Conservation (phyloP, 257 asterid species). For the Forsythia suspensa region DNA sequence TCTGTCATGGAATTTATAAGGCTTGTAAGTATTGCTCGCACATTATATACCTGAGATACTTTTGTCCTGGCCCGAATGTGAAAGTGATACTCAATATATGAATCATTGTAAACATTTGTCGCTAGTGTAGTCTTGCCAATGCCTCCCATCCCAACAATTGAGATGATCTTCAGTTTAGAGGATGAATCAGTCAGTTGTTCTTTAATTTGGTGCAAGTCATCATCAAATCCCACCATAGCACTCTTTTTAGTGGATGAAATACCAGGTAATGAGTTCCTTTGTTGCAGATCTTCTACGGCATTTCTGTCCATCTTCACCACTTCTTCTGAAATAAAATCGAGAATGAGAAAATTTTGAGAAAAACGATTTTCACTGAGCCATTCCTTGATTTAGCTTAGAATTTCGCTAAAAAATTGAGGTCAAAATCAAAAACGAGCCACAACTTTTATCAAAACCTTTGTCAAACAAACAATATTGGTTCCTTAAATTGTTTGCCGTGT, state of each 20-base stretch:
- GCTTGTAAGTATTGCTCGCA: constrained; percentile 8
- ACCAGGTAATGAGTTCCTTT: neutral
- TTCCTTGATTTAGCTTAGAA: too few relatives aligned
- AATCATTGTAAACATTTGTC: constrained; percentile 12
- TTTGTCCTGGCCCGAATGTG: constrained; percentile 17
- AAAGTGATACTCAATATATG: constrained; percentile 1
- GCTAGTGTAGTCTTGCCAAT: constrained; percentile 21
- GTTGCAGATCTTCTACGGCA: neutral
- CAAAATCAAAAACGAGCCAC: too few relatives aligned
- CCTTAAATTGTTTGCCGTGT: too few relatives aligned
- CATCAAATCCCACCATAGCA: constrained; percentile 10
- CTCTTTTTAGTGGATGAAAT: neutral
- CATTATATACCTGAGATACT: constrained; percentile 9
- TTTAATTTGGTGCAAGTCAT: neutral
- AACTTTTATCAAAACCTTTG: too few relatives aligned
- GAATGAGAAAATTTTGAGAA: too few relatives aligned
- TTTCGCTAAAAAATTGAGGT: too few relatives aligned
- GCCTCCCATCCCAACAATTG: constrained; percentile 18
- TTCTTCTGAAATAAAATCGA: neutral
- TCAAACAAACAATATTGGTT: too few relatives aligned
- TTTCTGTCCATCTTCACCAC: neutral
- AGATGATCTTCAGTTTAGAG: neutral
- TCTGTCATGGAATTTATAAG: constrained; percentile 6
- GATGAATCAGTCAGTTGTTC: neutral
- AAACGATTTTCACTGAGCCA: too few relatives aligned